Base-by-base conservation (phyloP, 2,329 filamentous ascomycete species). In the Colletotrichum sp. region DNA sequence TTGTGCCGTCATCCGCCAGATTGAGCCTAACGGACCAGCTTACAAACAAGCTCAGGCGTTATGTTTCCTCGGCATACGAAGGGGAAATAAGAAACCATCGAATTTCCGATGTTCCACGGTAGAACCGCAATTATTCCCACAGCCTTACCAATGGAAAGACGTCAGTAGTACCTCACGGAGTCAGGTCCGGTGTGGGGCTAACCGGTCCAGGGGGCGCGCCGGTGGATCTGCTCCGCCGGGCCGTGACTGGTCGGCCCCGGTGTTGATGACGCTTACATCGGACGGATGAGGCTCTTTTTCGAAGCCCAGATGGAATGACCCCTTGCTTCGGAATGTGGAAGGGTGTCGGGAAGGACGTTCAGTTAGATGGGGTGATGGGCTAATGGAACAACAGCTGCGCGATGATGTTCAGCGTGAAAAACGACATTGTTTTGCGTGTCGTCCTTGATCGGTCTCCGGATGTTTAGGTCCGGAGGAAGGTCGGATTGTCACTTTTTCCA, bases 201-300 rank as follows among this genome's bases (percentile, higher is more conserved):
- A 39, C 63, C 28, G 34, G 18, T 63, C 44, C 22, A 71, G 36
- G 36, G 52, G 18, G 4, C 24, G 22, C 5, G 44, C 44, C 10
- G 32, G 32, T 64, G 57, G 68, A 30, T 13, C 24, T 24, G 22
- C 24, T 52, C 18, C 22, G 66, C 32, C 36, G 62, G 68, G 52
- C 55, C 68, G 55, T 67, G 60, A 71, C 24, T 72, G 62, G 68
- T 57, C 26, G 18, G 15, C 30, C 36, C 63, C 26, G 44, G 59
- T 24, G 22, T 22, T 15, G 24, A 76, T 76, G 74, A 76, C 70
- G 74, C 74, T 65, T 74, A 76, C 59, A 74, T 62, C 24, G 64
- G 59, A 36, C 22, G 44, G 18, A 18, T 36, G 64, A 65, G 48
- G 57, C 28, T 26, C 28, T 44, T 55, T 55, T 13, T 24, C 24